phyloP scores from a whole-genome alignment of 1,284 basidiomycete genomes.

The Omphalotus olearius region DNA sequence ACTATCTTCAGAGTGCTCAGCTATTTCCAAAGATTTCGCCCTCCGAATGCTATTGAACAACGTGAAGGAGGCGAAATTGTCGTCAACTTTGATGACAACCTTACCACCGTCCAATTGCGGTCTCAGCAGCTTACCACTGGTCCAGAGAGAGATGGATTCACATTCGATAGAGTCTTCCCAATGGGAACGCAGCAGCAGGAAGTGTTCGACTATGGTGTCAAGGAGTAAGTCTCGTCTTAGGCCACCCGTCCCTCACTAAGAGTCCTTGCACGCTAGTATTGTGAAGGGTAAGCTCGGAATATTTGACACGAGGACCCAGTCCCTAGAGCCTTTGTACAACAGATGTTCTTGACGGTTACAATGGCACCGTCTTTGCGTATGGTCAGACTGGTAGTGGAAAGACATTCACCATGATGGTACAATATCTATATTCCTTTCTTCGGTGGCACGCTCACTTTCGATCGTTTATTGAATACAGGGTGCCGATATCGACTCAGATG shows the following conservation, averaged over 20 bases:
- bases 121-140: conserved; percentile 63
- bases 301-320: not conserved
- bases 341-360: conserved; percentile 99
- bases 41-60: conserved; percentile 88
- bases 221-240: conserved; percentile 63
- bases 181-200: conserved; percentile 91
- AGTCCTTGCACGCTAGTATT: conserved; percentile 44
- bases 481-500: conserved; percentile 90
- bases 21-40: conserved; percentile 73
- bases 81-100: conserved; percentile 84
- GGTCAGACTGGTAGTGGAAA: conserved; percentile 98
- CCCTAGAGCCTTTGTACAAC: conserved; percentile 8
- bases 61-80: conserved; percentile 91
- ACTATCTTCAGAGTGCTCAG: not conserved
- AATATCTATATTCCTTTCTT: conserved; percentile 18
- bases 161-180: conserved; percentile 95
- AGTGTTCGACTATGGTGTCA: conserved; percentile 98
- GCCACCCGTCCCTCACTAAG: conserved; percentile 15
- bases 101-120: conserved; percentile 79
- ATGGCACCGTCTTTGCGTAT: conserved; percentile 98
- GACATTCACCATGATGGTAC: conserved; percentile 96
- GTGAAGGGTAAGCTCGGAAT: conserved; percentile 58
- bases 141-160: conserved; percentile 91
- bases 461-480: conserved; percentile 52
- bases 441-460: conserved; percentile 15